Evolutionary conservation across 2,329 filamentous ascomycete genomes (phyloP), one percentile per base, ranked within the genome.

Genomic region (Paecilomyces formosus): DNA sequence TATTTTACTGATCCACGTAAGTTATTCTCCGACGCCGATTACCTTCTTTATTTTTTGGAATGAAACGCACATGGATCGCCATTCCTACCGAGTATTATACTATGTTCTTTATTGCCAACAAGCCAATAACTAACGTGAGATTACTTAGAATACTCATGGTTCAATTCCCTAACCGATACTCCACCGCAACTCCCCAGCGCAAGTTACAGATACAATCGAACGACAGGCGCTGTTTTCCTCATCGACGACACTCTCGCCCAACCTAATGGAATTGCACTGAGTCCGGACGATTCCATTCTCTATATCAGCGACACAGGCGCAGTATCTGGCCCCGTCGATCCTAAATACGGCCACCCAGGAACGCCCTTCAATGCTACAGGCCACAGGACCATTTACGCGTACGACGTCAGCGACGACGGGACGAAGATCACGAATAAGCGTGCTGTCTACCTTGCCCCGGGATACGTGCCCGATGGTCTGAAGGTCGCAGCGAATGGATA

Each of bases 211-310:
- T 81, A 78, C 62, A 67, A 70, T 22, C 74, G 76, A 0, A 57
- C 55, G 2, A 79, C 77, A 0, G 76, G 76, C 4, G 70, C 69
- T 5, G 70, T 79, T 3, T 64, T 66, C 1, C 72, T 78, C 2
- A 71, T 79, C 15, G 77, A 77, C 2, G 72, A 75, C 60, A 71
- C 68, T 12, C 71, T 79, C 55, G 63, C 66, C n/a, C 70, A 78
- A 52, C 72, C 73, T 24, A 80, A 81, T 59, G 78, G 78, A 6
- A 71, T 81, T 7, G 76, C 75, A 22, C 74, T 80, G 56, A 74
- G 68, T 3, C 77, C 77, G 0, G 76, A 79, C 57, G 63, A 71
- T 22, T 75, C 74, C 45, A 74, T 72, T 4, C 62, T 81, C 15
- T 81, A 80, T 59, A 74, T 81, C 18, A 72, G 72, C 53, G 78